phyloP scores from a whole-genome alignment of 2,329 filamentous ascomycete genomes.

The Chaetomiaceae sp. region DNA sequence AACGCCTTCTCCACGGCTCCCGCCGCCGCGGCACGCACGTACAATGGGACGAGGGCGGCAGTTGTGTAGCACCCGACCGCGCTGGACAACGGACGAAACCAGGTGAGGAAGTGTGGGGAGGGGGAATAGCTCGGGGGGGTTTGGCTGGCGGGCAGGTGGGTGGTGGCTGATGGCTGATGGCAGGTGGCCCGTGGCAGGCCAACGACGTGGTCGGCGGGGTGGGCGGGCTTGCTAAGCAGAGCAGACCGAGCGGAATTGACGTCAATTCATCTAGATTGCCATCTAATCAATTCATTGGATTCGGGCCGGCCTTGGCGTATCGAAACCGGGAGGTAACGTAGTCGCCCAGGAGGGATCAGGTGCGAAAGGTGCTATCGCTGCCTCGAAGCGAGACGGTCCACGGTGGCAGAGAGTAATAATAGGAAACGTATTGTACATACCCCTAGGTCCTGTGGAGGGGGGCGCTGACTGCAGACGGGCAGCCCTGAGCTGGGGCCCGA shows the following conservation, averaged over 20 bases:
- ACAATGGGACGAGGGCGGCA: slow-evolving; percentile 20
- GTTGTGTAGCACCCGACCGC: slow-evolving; percentile 26
- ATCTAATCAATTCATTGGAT: slow-evolving; percentile 26
- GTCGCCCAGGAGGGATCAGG: slow-evolving; percentile 1
- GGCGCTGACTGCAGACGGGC: slow-evolving; percentile 5
- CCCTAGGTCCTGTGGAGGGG: no score
- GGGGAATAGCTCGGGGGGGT: slow-evolving; percentile 12
- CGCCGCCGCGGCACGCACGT: slow-evolving; percentile 17
- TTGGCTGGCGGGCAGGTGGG: slow-evolving; percentile 11
- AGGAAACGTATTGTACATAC: no score
- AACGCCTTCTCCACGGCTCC: slow-evolving; percentile 21
- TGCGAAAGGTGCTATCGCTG: neutral
- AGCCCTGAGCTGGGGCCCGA: neutral
- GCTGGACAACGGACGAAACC: slow-evolving; percentile 21
- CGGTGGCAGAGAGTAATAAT: no score
- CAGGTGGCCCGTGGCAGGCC: neutral
- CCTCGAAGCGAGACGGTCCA: slow-evolving; percentile 1
- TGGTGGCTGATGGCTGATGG: slow-evolving; percentile 8
- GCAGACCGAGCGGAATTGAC: slow-evolving; percentile 23
- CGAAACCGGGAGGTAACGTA: slow-evolving; percentile 16
- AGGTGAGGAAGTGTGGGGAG: slow-evolving; percentile 22
- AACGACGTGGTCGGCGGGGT: slow-evolving; percentile 10
- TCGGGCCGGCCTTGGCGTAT: slow-evolving; percentile 23
- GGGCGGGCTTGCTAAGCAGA: slow-evolving; percentile 14
- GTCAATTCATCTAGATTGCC: slow-evolving; percentile 29